Conservation (phyloP, 2,329 filamentous ascomycete genomes). For the Aspergillus piperis region DNA sequence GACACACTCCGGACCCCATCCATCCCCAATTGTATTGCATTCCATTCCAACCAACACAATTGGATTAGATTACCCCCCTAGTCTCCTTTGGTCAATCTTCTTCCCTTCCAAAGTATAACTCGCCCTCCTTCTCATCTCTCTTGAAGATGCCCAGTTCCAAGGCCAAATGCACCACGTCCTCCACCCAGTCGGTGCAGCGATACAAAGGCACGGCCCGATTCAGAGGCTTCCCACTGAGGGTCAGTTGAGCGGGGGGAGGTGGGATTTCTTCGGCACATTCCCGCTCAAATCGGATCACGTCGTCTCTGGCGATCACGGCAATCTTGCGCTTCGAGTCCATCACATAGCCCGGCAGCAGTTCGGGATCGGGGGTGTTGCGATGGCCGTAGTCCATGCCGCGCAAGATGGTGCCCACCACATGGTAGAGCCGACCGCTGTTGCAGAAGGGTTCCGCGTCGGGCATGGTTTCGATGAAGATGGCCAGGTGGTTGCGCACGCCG, state of each 20-base stretch:
- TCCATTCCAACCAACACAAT: too few relatives aligned
- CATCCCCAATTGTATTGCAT: too few relatives aligned
- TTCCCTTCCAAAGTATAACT: too few relatives aligned
- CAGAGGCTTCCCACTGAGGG: conserved; percentile 8
- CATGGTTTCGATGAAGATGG: conserved; percentile 22
- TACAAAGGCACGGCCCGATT: conserved; percentile 20
- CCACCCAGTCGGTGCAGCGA: conserved; percentile 19
- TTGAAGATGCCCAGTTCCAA: too few relatives aligned
- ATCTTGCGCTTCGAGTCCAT: conserved; percentile 17
- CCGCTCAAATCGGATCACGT: conserved; percentile 15
- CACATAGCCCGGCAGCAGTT: conserved; percentile 11
- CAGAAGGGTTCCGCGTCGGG: conserved; percentile 4
- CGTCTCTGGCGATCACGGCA: conserved; percentile 15
- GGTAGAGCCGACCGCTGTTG: conserved; percentile 12
- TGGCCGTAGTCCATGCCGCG: conserved; percentile 19
- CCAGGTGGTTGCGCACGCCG: conserved; percentile 19
- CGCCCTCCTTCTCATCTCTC: too few relatives aligned
- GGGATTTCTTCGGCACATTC: conserved; percentile 17
- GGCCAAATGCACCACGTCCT: conserved; percentile 12
- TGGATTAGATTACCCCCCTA: too few relatives aligned
- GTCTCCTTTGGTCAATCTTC: too few relatives aligned
- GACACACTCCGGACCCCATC: too few relatives aligned
- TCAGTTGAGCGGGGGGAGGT: conserved; percentile 19
- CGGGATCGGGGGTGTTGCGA: conserved; percentile 12
- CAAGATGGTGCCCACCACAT: conserved; percentile 23